Evolutionary conservation across 345 rosid genomes (phyloP).

Genomic region (Populus davidiana): DNA sequence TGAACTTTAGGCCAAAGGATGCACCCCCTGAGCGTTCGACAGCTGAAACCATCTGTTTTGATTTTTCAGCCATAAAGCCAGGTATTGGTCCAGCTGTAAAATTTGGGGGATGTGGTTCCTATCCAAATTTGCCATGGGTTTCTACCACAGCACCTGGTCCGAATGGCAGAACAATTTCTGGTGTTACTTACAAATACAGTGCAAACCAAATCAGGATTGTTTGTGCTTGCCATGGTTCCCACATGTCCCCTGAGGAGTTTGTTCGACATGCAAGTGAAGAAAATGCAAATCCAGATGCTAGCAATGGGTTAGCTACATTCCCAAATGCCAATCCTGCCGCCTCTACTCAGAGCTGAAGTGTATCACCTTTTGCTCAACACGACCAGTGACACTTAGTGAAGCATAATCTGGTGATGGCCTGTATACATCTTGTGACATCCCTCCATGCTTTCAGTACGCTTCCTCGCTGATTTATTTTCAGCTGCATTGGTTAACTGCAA

Average conservation of each 20-base stretch:
- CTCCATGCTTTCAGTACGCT: not conserved
- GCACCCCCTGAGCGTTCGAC: constrained; percentile 43
- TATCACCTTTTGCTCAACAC: not conserved
- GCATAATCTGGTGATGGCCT: constrained; percentile 12
- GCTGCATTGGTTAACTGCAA: constrained; percentile 9
- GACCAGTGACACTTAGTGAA: constrained; percentile 1
- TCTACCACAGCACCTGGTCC: constrained; percentile 85
- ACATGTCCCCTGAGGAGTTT: constrained; percentile 94
- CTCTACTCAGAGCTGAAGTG: constrained; percentile 67
- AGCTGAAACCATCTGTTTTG: constrained; percentile 49
- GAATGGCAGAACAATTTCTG: constrained; percentile 81
- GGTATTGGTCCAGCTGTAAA: constrained; percentile 81
- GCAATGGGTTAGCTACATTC: constrained; percentile 42
- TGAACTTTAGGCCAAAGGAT: constrained; percentile 36
- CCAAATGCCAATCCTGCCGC: constrained; percentile 63
- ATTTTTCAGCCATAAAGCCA: constrained; percentile 78
- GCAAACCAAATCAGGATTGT: constrained; percentile 76
- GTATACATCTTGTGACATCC: constrained; percentile 3
- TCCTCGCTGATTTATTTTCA: constrained; percentile 5
- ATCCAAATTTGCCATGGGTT: constrained; percentile 92
- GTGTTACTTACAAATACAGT: constrained; percentile 77
- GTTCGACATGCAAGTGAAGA: constrained; percentile 82
- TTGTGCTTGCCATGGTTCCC: constrained; percentile 92
- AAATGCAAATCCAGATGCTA: constrained; percentile 45
- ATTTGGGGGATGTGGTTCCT: constrained; percentile 86